Evolutionary conservation across 129 eudicot genomes (phyloP).

Genomic region (Pittosporum tobira): DNA sequence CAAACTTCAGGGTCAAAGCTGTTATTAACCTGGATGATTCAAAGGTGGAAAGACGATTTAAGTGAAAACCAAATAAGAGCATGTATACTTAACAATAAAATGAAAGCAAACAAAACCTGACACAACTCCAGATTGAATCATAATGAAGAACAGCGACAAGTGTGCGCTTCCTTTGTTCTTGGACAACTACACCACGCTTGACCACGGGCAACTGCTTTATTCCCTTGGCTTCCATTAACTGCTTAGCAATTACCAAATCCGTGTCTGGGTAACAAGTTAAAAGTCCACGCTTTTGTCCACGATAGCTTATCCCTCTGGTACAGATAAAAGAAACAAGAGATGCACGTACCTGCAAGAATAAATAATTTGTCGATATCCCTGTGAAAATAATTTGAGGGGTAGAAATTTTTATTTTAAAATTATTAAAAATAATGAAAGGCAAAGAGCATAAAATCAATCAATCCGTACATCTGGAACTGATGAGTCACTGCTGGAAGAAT

Average conservation of each 20-base stretch:
- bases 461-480: conserved; percentile 54
- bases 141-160: conserved; percentile 60
- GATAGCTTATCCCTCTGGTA: conserved; percentile 79
- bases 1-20: too few species aligned
- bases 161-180: conserved; percentile 60
- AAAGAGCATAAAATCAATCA: neutral
- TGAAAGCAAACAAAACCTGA: conserved; percentile 50
- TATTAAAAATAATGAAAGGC: neutral
- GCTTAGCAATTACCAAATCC: conserved; percentile 79
- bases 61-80: neutral
- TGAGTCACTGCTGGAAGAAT: conserved; percentile 37
- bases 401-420: neutral
- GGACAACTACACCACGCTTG: conserved; percentile 48
- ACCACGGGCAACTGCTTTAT: conserved; percentile 88
- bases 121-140: conserved; percentile 55
- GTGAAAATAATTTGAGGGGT: too few species aligned
- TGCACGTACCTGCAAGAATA: conserved; percentile 48
- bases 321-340: conserved; percentile 64
- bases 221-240: conserved; percentile 92
- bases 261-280: conserved; percentile 96
- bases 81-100: neutral
- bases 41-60: neutral
- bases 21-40: neutral
- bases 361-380: neutral
- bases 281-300: conserved; percentile 78